Evolutionary conservation across 495 filamentous ascomycete genomes (phyloP).

Genomic region (Talaromyces adpressus): DNA sequence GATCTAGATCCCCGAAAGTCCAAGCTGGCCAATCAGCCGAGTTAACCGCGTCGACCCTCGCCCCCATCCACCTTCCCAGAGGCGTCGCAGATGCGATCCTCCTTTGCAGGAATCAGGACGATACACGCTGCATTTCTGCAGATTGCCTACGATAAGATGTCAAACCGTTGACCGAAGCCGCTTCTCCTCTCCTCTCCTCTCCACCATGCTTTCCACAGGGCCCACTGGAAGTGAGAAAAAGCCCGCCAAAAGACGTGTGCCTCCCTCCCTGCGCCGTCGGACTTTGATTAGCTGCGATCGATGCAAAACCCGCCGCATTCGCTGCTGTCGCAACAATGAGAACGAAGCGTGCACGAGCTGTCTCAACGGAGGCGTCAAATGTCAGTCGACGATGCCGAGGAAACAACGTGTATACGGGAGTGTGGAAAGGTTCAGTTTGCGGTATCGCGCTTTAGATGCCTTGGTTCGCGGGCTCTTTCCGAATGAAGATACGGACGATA

Average conservation of each 20-base stretch:
- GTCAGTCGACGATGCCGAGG: constrained; percentile 37
- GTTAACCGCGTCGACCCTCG: background rate
- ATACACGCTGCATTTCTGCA: background rate
- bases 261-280: background rate
- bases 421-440: constrained; percentile 38
- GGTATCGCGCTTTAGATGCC: constrained; percentile 38
- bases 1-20: background rate
- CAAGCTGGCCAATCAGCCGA: background rate
- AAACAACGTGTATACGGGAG: constrained; percentile 44
- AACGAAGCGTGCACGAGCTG: constrained; percentile 4
- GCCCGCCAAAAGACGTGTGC: background rate
- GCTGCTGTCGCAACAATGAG: constrained; percentile 5
- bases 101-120: background rate
- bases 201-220: background rate
- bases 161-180: background rate
- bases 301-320: constrained; percentile 6
- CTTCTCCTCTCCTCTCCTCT: background rate
- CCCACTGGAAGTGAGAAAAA: background rate
- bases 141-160: background rate
- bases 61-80: background rate
- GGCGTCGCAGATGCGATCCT: background rate
- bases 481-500: constrained; percentile 29
- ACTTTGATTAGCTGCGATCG: constrained; percentile 1
- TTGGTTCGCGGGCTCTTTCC: constrained; percentile 38
- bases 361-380: constrained; percentile 27